Base-by-base conservation (phyloP, 768 basidiomycete species). In the Pleurotus giganteus region DNA sequence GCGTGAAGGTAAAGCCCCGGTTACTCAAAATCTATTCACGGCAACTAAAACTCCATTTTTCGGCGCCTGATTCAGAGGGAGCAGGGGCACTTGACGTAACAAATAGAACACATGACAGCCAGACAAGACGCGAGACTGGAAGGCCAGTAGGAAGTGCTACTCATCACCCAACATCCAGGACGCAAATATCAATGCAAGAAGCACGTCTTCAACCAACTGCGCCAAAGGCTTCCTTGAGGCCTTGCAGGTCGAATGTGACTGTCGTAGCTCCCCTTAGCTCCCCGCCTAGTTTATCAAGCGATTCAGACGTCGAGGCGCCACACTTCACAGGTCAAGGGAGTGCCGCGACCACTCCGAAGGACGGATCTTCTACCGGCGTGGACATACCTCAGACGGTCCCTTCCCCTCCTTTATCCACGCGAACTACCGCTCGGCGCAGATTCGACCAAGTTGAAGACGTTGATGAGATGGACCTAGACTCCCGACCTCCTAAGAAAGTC, bases 241-340 rank as follows among this genome's bases (percentile, higher is more conserved):
- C 49, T 51, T 51, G 49, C 17, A 34, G 34, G 24, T 36, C 49
- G 32, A 51, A 23, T 13, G 21, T 37, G 34, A 24, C 23, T 15
- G 19, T 34, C 23, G 27, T 27, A 11, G 26, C 6, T 47, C 15
- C 49, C 15, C 19, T 34, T 17, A 9, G 17, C 15, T 24, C 49
- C 31, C 29, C 46, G n/a, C 15, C 46, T n/a, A 37, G 34, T 26
- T 24, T 24, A 24, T 19, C 34, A 51, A 26, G 23, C n/a, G 49
- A 51, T n/a, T 12, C 49, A 37, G 49, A 37, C 17, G 34, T 37
- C n/a, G 49, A 51, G 34, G n/a, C 49, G 47, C 49, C 49, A 51
- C 34, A 39, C 49, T 28, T 12, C 29, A 15, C 5, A 17, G 32
- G 24, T 13, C 49, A 23, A 19, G 19, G 31, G n/a, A 36, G 8